Evolutionary conservation across 1,284 basidiomycete species (phyloP).

Genomic region (Boletellus deceptivus): DNA sequence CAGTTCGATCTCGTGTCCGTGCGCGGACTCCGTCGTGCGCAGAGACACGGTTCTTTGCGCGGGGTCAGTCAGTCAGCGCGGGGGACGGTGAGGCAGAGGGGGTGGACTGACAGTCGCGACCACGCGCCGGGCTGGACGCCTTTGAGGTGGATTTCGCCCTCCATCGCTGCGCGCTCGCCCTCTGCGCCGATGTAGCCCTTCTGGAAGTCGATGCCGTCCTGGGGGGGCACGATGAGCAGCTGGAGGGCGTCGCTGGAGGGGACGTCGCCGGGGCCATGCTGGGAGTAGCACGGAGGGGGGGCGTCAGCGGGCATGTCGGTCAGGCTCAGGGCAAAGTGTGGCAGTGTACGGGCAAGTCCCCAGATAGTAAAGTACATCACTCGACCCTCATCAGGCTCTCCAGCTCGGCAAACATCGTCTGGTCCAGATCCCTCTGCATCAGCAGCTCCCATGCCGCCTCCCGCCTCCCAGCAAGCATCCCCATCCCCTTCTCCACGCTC

Average conservation of each 20-base stretch:
- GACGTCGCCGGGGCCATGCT: slow-evolving; percentile 25
- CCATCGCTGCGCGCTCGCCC: slow-evolving; percentile 73
- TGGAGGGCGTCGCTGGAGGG: slow-evolving; percentile 36
- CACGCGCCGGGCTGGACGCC: slow-evolving; percentile 55
- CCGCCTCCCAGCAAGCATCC: slow-evolving; percentile 71
- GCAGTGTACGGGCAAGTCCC: neutral
- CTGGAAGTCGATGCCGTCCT: slow-evolving; percentile 70
- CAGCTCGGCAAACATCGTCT: slow-evolving; percentile 68
- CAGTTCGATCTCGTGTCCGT: slow-evolving; percentile 63
- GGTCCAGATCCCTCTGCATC: slow-evolving; percentile 66
- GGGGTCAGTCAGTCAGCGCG: slow-evolving; percentile 11
- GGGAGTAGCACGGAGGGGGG: slow-evolving; percentile 42
- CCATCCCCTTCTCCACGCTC: slow-evolving; percentile 64
- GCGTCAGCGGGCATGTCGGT: slow-evolving; percentile 27
- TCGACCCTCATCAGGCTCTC: slow-evolving; percentile 73
- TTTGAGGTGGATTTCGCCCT: slow-evolving; percentile 81
- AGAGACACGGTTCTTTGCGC: slow-evolving; percentile 57
- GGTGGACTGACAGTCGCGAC: slow-evolving; percentile 56
- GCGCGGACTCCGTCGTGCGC: slow-evolving; percentile 63
- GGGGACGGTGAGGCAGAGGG: slow-evolving; percentile 4
- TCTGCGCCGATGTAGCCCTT: slow-evolving; percentile 78
- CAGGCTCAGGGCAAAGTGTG: too few relatives aligned
- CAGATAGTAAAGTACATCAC: slow-evolving; percentile 20
- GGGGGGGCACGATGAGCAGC: slow-evolving; percentile 65
- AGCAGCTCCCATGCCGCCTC: slow-evolving; percentile 69